These are phyloP conservation scores for Trichosanthes truncata DNA, from an alignment of 306 rosid genomes.

Conservation along the genomic window DNA sequence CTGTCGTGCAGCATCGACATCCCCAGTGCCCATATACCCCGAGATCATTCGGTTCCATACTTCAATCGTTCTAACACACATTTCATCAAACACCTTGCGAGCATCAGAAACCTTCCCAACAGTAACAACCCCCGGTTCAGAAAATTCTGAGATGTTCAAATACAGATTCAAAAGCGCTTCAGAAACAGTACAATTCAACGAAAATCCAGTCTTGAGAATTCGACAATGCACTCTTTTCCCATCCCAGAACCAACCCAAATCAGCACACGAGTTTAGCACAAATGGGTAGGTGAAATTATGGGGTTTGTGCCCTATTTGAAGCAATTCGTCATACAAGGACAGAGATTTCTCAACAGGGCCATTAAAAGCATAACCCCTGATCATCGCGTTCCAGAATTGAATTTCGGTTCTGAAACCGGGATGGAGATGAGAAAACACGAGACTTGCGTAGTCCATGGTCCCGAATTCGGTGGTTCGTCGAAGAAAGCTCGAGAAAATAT, in stretches of 20 bases:
- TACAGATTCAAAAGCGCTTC: conserved; percentile 16
- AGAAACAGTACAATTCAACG: conserved; percentile 3
- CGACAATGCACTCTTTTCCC: conserved; percentile 20
- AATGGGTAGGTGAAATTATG: conserved; percentile 25
- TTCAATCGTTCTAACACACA: conserved; percentile 5
- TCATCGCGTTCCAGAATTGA: conserved; percentile 20
- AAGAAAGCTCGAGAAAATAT: conserved; percentile 12
- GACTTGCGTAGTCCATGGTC: conserved; percentile 14
- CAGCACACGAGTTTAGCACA: conserved; percentile 21
- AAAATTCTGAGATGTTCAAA: neutral
- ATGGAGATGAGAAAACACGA: conserved; percentile 12
- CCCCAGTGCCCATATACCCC: neutral
- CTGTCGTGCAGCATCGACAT: conserved; percentile 13
- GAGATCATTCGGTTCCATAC: conserved; percentile 16
- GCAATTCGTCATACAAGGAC: conserved; percentile 15
- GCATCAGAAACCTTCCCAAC: conserved; percentile 10
- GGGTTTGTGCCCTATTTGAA: conserved; percentile 20
- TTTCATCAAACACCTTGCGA: conserved; percentile 14
- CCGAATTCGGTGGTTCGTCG: conserved; percentile 23
- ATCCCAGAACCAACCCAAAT: conserved; percentile 15
- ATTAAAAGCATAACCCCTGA: conserved; percentile 16
- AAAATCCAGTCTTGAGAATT: conserved; percentile 14
- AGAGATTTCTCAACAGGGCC: conserved; percentile 8
- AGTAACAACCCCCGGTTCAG: neutral
- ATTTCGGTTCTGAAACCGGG: neutral